Conservation (phyloP, 371 early-diverging fungal genomes). For the Saksenaea vasiformis region DNA sequence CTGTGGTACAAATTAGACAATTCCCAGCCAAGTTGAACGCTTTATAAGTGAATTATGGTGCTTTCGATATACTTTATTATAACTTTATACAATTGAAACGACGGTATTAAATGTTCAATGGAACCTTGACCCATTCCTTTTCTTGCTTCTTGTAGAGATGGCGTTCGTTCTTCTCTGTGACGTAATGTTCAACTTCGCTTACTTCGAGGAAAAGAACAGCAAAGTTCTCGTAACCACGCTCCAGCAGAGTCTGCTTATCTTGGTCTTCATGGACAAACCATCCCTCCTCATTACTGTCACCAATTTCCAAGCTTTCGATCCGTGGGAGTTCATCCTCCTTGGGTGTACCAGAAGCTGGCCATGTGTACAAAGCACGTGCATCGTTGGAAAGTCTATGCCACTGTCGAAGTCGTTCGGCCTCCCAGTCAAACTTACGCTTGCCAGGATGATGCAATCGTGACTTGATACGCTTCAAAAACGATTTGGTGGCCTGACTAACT, state of each 20-base stretch:
- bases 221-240: slow-evolving; percentile 42
- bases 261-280: slow-evolving; percentile 25
- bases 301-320: slow-evolving; percentile 10
- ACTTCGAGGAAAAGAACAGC: slow-evolving; percentile 34
- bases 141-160: slow-evolving; percentile 17
- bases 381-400: slow-evolving; percentile 22
- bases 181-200: slow-evolving; percentile 26
- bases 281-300: slow-evolving; percentile 16
- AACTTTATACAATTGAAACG: neutral
- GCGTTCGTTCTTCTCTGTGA: slow-evolving; percentile 7
- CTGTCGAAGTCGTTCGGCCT: slow-evolving; percentile 37
- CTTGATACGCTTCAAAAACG: slow-evolving; percentile 18
- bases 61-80: neutral
- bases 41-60: too few relatives aligned
- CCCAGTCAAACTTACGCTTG: slow-evolving; percentile 29
- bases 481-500: slow-evolving; percentile 17
- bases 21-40: too few relatives aligned
- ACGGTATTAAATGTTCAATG: neutral
- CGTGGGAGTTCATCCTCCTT: slow-evolving; percentile 10
- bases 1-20: too few relatives aligned
- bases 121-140: slow-evolving; percentile 1
- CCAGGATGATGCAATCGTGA: slow-evolving; percentile 10
- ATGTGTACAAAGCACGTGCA: slow-evolving; percentile 19
- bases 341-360: slow-evolving; percentile 21
- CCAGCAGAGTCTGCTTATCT: slow-evolving; percentile 23